Evolutionary conservation across 768 basidiomycete genomes (phyloP), one percentile per base, ranked within the genome.

Genomic region (Rhizopogon vesiculosus): DNA sequence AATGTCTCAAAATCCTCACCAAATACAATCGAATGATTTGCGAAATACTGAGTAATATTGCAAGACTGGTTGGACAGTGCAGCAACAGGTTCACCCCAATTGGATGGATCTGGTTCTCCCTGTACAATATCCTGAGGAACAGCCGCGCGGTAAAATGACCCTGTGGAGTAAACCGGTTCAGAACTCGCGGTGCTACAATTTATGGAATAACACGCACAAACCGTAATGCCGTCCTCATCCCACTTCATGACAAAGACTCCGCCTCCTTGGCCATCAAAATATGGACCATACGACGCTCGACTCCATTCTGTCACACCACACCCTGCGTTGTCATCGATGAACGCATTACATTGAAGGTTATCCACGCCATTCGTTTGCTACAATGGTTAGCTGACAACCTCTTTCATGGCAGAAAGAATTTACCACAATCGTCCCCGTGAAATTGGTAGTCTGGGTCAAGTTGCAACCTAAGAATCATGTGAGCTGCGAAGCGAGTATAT

Each of bases 241-340:
- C 93, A 94, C 62, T 88, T 87, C 89, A 92, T 91, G 1, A 84
- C 91, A 66, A 91, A 93, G 3, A 92, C 84, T 3, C 93, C 93
- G 5, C 93, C 93, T 9, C 87, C 82, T 64, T 82, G 83, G 1
- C 78, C 77, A 58, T 93, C 92, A 65, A 93, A 93, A 51, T 79
- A 81, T 39, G 87, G 84, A 0, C 93, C 93, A 69, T 90, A 94
- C 0, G 92, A 94, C 2, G 87, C 85, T 19, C 78, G 77, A 62
- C 90, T 93, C 83, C 83, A 84, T 64, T 93, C 91, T 0, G 78
- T 81, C 59, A 93, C 75, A 39, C 86, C 85, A 61, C 93, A 93
- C 7, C 93, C 92, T 43, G 84, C 77, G 64, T 90, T 89, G 28
- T 69, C 66, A 58, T 81, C 75, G 29, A 77, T 65, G 33, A 69